Evolutionary conservation across 345 rosid species (phyloP), one percentile per base, ranked within the genome.

Genomic region (Brassica juncea): DNA sequence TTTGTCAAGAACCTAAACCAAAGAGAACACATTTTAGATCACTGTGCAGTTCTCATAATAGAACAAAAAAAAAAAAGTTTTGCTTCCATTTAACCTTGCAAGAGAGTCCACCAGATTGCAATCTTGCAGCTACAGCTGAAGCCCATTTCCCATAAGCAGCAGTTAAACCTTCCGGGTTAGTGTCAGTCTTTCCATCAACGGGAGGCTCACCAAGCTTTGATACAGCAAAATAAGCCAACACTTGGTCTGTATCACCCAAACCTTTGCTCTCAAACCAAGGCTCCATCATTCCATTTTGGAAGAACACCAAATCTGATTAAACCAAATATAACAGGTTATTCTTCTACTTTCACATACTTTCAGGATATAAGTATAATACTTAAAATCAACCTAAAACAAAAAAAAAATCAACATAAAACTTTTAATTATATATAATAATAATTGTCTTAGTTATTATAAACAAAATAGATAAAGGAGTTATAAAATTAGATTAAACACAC

Each of bases 281-380:
- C 82, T 92, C 99, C 90, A 94, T 86, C 97, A 94, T 94, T 79
- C 99, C 98, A 79, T 92, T 94, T 97, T 94, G 98, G 85, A 91
- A 90, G 79, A 94, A 94, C 63, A 92, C 92, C 92, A 94, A 89
- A 92, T 94, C 99, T 92, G 92, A 89, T 77, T 81, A 69, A 23
- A 23, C 25, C 25, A 23, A 23, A 23, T 23, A 23, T 1, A 1
- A 23, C 25, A 23, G 25, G 25, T 23, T 23, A 23, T 23, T 23
- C 25, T 23, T 23, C 25, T 23, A 23, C 25, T 37, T 37, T 37
- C 42, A 37, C 42, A 37, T 37, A 37, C 2, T 8, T 37, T 37
- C 8, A 37, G 42, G 9, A 37, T 8, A 35, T 6, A 35, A 35
- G 8, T 37, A 8, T 37, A 37, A 32, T 32, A 32, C 37, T 1